phyloP scores from a whole-genome alignment of 768 basidiomycete species.

The Lactifluus piperatus region DNA sequence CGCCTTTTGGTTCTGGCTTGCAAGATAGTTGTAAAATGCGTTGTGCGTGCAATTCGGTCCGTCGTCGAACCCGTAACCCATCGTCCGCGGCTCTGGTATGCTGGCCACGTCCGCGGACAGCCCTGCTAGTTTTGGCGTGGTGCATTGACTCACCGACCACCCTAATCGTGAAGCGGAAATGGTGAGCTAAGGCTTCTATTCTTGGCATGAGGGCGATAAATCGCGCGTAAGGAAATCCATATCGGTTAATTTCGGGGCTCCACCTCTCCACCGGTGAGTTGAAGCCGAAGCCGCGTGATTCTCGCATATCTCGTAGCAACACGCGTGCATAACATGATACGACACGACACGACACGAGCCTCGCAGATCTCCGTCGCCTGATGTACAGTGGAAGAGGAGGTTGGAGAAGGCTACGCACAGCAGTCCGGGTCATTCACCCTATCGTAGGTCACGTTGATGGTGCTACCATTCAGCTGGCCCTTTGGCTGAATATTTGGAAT shows the following conservation, averaged over 20 bases:
- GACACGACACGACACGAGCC: background rate
- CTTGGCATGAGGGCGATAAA: background rate
- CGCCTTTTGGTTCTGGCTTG: slow-evolving; percentile 47
- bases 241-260: background rate
- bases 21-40: slow-evolving; percentile 48
- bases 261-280: background rate
- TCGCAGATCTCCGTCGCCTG: background rate
- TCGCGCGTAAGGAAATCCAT: background rate
- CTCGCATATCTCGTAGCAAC: background rate
- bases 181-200: background rate
- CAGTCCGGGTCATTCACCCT: slow-evolving; percentile 17
- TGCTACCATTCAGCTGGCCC: slow-evolving; percentile 3
- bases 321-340: background rate
- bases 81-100: slow-evolving; percentile 49
- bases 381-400: background rate
- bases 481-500: slow-evolving; percentile 44
- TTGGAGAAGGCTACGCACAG: slow-evolving; percentile 6
- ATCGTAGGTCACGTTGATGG: slow-evolving; percentile 1
- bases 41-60: slow-evolving; percentile 61
- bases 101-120: slow-evolving; percentile 36
- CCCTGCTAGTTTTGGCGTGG: slow-evolving; percentile 37
- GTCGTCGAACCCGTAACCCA: slow-evolving; percentile 57
- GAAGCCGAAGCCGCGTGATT: background rate
- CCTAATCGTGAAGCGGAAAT: slow-evolving; percentile 16
- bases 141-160: slow-evolving; percentile 40